phyloP scores from a whole-genome alignment of 192 early-diverging fungal species.

The Coemansia javaensis region DNA sequence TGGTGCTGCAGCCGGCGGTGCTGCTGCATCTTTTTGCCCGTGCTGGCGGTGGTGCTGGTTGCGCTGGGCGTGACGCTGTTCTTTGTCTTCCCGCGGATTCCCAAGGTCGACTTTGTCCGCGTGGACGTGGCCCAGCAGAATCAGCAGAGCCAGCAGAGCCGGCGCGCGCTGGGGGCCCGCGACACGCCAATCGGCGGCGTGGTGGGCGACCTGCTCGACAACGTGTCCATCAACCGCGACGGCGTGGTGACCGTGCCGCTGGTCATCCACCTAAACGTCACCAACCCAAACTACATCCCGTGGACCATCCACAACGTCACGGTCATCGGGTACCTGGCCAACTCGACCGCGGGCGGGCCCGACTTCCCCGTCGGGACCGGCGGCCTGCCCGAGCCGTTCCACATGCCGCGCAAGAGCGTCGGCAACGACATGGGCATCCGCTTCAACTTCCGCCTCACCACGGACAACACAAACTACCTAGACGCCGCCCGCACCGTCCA shows the following conservation, averaged over 20 bases:
- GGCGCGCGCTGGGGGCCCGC: too few species aligned
- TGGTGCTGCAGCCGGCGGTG: constrained; percentile 46
- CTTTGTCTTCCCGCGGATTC: constrained; percentile 52
- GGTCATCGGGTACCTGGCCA: constrained; percentile 35
- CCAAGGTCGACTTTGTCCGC: constrained; percentile 25
- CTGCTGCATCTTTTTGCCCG: constrained; percentile 40
- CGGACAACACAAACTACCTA: constrained; percentile 31
- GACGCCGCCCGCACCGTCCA: constrained; percentile 34
- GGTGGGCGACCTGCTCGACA: constrained; percentile 22
- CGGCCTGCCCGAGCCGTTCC: constrained; percentile 38
- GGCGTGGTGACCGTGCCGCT: constrained; percentile 50
- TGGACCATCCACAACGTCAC: constrained; percentile 56
- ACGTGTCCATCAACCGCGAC: constrained; percentile 31
- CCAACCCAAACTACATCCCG: constrained; percentile 53
- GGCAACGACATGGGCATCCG: constrained; percentile 41
- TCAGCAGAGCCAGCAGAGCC: too few species aligned
- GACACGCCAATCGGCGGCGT: neutral
- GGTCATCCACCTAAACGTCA: constrained; percentile 47
- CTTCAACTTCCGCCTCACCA: constrained; percentile 47
- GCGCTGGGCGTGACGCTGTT: constrained; percentile 48
- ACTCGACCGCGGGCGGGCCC: constrained; percentile 12
- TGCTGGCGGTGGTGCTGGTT: constrained; percentile 34
- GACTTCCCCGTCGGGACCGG: constrained; percentile 50
- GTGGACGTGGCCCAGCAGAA: constrained; percentile 17
- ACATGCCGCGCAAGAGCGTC: constrained; percentile 32